phyloP scores from a whole-genome alignment of 2,329 filamentous ascomycete species.

The Penicillium occitanis region DNA sequence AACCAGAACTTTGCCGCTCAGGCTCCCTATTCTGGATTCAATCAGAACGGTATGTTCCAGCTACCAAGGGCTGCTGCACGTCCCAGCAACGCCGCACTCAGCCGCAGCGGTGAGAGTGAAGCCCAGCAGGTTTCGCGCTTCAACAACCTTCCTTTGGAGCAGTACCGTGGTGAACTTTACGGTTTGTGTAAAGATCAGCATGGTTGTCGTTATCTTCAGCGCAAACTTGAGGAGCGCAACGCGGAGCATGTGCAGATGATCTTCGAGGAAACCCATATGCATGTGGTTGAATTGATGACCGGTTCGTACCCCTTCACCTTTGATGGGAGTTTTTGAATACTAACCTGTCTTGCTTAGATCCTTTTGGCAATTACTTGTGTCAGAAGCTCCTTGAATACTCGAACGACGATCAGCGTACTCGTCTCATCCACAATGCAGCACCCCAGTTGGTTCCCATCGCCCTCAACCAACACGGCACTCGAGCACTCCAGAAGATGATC shows the following conservation, averaged over 20 bases:
- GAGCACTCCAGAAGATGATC: conserved; percentile 99
- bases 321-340: conserved; percentile 13
- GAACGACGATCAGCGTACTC: conserved; percentile 91
- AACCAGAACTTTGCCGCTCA: conserved; percentile 53
- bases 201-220: conserved; percentile 93
- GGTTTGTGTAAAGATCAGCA: conserved; percentile 95
- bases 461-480: conserved; percentile 93
- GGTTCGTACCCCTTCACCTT: conserved; percentile 38
- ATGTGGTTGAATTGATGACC: conserved; percentile 97
- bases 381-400: conserved; percentile 96
- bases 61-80: conserved; percentile 70
- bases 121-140: conserved; percentile 70
- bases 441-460: conserved; percentile 88
- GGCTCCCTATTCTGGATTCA: conserved; percentile 54
- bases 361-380: conserved; percentile 98
- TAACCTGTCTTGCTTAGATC: conserved; percentile 56
- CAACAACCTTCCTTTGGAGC: conserved; percentile 77
- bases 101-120: conserved; percentile 51
- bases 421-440: conserved; percentile 85
- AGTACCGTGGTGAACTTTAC: conserved; percentile 80
- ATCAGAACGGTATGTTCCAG: conserved; percentile 55
- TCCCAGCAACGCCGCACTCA: conserved; percentile 54
- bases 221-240: conserved; percentile 89
- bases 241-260: conserved; percentile 86
- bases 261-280: conserved; percentile 87